Base-by-base conservation (phyloP, 768 basidiomycete species). In the Leccinum arenicola region DNA sequence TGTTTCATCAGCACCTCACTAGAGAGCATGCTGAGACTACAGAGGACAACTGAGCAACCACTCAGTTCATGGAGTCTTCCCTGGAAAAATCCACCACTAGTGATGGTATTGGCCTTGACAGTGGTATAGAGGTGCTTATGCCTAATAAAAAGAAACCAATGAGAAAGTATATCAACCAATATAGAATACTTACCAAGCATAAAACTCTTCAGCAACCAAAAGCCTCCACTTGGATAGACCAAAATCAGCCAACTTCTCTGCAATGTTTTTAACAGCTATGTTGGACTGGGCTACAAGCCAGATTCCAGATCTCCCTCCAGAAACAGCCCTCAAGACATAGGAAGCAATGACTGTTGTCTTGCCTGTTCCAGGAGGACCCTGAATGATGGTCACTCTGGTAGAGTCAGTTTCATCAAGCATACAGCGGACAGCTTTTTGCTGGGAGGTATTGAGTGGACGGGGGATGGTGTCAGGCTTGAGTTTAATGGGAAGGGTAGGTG, bases 221-320 rank as follows among this genome's bases (percentile, higher is more conserved):
- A 94, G 76, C 60, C 76, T 84, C 81, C 85, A 94, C 10, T 81
- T 63, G 4, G 63, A 48, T 59, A 90, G 83, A 0, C 74, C 78
- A 66, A 81, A 75, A 8, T 78, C 71, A 17, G 77, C 71, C n/a
- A 94, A 74, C 74, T 91, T 91, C 66, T 90, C 88, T 54, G 89
- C 91, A 74, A 94, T 93, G 64, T 94, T 93, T 71, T 91, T 93
- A 21, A 93, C 92, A 51, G 90, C 92, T 52, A 94, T 84, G 77
- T 94, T 94, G 17, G 88, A 89, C 67, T 94, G 89, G 33, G 92
- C 89, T 67, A 91, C 76, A 6, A 94, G 82, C 88, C 90, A 94
- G 12, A 92, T 84, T 0, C 88, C 85, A 61, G 69, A 63, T 19
- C 71, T 66, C 0, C 75, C 76, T 51, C 66, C 65, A 27, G 69